These are phyloP conservation scores for Pyrenophora graminea DNA, from an alignment of 2,329 filamentous ascomycete species.

Conservation along the genomic window DNA sequence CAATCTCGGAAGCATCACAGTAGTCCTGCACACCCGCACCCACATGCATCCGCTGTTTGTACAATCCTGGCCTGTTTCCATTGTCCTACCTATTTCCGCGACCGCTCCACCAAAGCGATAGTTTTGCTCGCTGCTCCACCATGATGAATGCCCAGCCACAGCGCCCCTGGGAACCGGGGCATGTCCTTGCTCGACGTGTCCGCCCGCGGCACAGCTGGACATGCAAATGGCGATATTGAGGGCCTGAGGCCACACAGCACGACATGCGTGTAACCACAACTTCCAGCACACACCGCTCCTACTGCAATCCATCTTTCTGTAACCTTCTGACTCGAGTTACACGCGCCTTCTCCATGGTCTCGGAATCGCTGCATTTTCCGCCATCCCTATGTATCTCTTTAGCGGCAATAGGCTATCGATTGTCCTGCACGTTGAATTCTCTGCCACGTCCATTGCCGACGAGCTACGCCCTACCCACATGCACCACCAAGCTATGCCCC, in stretches of 20 bases:
- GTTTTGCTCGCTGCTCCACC: conserved; percentile 26
- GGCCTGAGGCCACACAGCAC: conserved; percentile 40
- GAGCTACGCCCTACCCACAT: no score
- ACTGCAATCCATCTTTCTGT: conserved; percentile 11
- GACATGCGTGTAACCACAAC: conserved; percentile 32
- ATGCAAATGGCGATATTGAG: conserved; percentile 29
- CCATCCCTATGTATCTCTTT: conserved; percentile 16
- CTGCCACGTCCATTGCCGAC: neutral
- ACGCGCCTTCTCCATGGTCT: conserved; percentile 21
- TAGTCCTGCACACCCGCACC: no score
- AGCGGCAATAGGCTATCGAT: conserved; percentile 25
- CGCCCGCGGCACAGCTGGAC: conserved; percentile 21
- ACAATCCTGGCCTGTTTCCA: conserved; percentile 8
- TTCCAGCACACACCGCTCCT: conserved; percentile 37
- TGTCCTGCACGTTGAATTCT: conserved; percentile 12
- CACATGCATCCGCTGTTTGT: conserved; percentile 14
- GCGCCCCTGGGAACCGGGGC: conserved; percentile 15
- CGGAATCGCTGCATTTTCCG: conserved; percentile 18
- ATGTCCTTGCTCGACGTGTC: conserved; percentile 11
- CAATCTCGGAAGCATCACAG: no score
- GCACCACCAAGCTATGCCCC: neutral
- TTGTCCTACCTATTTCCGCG: conserved; percentile 9
- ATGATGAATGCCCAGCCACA: conserved; percentile 27
- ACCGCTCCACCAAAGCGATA: conserved; percentile 16
- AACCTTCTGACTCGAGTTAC: neutral